Base-by-base conservation (phyloP, 2,329 filamentous ascomycete genomes). In the Orbilia brochopaga region DNA sequence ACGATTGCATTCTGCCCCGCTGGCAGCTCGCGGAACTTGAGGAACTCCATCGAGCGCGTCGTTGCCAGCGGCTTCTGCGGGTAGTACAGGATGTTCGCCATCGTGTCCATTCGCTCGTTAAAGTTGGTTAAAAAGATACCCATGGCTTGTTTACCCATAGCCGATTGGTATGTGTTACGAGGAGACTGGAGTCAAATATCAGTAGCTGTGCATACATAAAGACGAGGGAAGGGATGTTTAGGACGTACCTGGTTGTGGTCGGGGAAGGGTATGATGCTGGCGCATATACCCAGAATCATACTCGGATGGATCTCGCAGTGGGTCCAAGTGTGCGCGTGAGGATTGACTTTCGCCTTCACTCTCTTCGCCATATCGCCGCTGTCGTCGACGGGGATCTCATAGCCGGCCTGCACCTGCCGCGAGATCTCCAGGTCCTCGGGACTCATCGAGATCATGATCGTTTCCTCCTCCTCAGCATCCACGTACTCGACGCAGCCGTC, bases 101-200 rank as follows among this genome's bases (percentile, higher is more conserved):
- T 99, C 2, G 94, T 99, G 78, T 99, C 94, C 93, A 99, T 97
- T 74, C 94, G 92, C 73, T 93, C 88, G 44, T 91, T 89, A 80
- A 96, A 99, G 79, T 99, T 99, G 11, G 95, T 99, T 64, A 99
- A 84, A 83, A 96, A 97, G 77, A 97, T 92, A 78, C 95, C 94
- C 95, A 99, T 99, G 74, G 94, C 94, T 85, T 99, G 94, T 82
- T 99, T 99, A 83, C 95, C 94, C 94, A 99, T 99, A 79, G 94
- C 94, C 77, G 93, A 97, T 82, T 97, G 93, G 80, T 97, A 99
- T 2, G 93, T 97, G 79, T 99, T 99, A 89, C 94, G 90, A 75
- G 94, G 94, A 74, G 93, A 97, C 86, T 95, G 78, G 21, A 37
- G 17, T 40, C 19, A 8, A 53, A 52, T 40, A 75, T 83, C 78